phyloP scores from a whole-genome alignment of 2,329 filamentous ascomycete genomes.

The Aspergillus sclerotialis region DNA sequence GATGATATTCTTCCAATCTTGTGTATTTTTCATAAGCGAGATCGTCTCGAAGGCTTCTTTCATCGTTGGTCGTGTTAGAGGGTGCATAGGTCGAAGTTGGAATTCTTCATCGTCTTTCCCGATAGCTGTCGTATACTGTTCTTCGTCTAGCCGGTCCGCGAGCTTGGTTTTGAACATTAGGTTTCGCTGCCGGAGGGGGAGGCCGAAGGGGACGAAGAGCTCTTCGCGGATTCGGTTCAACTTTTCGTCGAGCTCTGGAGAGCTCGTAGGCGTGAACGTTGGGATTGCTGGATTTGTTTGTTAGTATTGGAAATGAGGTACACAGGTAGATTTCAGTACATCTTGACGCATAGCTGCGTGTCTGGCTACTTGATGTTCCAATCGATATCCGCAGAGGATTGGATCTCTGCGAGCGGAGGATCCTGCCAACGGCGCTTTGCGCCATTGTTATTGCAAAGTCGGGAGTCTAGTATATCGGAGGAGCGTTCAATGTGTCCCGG shows the following conservation, averaged over 20 bases:
- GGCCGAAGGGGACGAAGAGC: conserved; percentile 37
- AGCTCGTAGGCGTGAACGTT: conserved; percentile 31
- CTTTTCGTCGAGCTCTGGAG: conserved; percentile 33
- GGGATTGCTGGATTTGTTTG: conserved; percentile 24
- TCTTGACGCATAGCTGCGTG: conserved; percentile 25
- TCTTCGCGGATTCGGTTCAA: conserved; percentile 36
- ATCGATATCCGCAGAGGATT: conserved; percentile 25
- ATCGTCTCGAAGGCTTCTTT: conserved; percentile 24
- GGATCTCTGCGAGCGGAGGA: conserved; percentile 30
- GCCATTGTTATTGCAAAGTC: conserved; percentile 25
- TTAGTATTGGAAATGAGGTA: conserved; percentile 4
- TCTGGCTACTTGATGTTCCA: conserved; percentile 23
- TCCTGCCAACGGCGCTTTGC: conserved; percentile 29
- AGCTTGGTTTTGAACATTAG: conserved; percentile 34
- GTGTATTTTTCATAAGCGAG: conserved; percentile 28
- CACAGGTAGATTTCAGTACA: conserved; percentile 10
- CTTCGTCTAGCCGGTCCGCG: conserved; percentile 27
- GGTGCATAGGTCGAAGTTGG: conserved; percentile 30
- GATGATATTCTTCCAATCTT: conserved; percentile 35
- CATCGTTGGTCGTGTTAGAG: conserved; percentile 25
- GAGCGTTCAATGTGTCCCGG: neutral
- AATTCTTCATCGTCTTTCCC: conserved; percentile 31
- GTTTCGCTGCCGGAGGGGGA: conserved; percentile 29
- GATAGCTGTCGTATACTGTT: conserved; percentile 35
- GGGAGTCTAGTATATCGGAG: neutral